Evolutionary conservation across 306 rosid genomes (phyloP).

Genomic region (Geum urbanum): DNA sequence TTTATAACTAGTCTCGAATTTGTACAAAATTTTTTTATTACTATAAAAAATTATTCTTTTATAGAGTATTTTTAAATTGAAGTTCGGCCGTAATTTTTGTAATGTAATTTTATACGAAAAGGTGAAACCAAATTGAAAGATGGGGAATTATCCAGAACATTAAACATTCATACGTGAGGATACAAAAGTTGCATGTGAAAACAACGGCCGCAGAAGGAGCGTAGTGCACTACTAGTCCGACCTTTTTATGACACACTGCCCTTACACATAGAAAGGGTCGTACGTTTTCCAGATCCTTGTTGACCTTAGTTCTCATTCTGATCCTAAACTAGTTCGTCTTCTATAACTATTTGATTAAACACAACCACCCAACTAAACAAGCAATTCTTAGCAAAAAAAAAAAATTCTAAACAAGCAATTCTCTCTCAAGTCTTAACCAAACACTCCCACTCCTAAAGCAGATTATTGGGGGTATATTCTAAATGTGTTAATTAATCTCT

Average conservation of each 20-base stretch:
- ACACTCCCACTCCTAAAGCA: not conserved
- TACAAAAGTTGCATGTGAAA: constrained; percentile 14
- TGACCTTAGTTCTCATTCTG: constrained; percentile 9
- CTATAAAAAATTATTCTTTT: too few species aligned
- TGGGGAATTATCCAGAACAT: not conserved
- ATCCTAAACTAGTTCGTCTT: not conserved
- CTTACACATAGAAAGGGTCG: not conserved
- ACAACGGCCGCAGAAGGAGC: not conserved
- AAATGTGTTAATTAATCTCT: too few species aligned
- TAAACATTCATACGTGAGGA: not conserved
- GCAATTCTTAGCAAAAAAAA: too few species aligned
- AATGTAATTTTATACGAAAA: too few species aligned
- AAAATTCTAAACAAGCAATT: too few species aligned
- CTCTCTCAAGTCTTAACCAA: not conserved
- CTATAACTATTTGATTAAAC: constrained; percentile 3
- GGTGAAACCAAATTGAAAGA: too few species aligned
- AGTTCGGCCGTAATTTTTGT: too few species aligned
- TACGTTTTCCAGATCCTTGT: not conserved
- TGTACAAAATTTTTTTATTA: too few species aligned
- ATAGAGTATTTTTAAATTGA: too few species aligned
- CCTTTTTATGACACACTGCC: not conserved
- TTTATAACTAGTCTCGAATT: too few species aligned
- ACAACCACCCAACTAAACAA: not conserved
- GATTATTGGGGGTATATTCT: too few species aligned
- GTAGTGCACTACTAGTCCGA: not conserved